These are phyloP conservation scores for Luvunga scandens DNA, from an alignment of 345 rosid genomes.

Conservation along the genomic window DNA sequence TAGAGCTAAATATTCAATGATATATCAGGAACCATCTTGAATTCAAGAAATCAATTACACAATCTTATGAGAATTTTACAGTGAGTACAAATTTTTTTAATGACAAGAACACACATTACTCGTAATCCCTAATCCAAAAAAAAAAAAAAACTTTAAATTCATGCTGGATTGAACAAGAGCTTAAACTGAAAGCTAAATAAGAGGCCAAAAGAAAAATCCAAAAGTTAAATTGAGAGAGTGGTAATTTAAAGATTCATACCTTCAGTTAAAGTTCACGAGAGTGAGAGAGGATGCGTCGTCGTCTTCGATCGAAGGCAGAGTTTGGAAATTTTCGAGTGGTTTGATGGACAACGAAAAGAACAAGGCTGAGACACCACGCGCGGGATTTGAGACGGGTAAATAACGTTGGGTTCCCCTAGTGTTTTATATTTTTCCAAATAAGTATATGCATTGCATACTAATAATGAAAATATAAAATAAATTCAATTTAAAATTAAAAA, in stretches of 20 bases:
- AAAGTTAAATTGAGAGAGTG: neutral
- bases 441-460: too few relatives aligned
- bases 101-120: neutral
- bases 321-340: too few relatives aligned
- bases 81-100: neutral
- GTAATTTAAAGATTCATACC: neutral
- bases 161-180: neutral
- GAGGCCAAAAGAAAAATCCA: neutral
- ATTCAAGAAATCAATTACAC: neutral
- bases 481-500: too few relatives aligned
- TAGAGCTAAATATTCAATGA: neutral
- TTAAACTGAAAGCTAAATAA: neutral
- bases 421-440: too few relatives aligned
- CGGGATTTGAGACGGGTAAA: too few relatives aligned
- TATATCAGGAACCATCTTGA: neutral
- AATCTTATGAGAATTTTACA: neutral
- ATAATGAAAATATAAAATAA: too few relatives aligned
- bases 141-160: too few relatives aligned
- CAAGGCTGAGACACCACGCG: too few relatives aligned
- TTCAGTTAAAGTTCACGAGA: neutral
- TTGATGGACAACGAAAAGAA: too few relatives aligned
- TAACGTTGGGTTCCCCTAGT: too few relatives aligned
- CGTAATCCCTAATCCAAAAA: neutral
- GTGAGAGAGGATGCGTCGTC: too few relatives aligned
- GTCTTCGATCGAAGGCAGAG: too few relatives aligned